Evolutionary conservation across 73 alveolate species (phyloP), one percentile per base, ranked within the genome.

Genomic region (Tetrahymena malaccensis): DNA sequence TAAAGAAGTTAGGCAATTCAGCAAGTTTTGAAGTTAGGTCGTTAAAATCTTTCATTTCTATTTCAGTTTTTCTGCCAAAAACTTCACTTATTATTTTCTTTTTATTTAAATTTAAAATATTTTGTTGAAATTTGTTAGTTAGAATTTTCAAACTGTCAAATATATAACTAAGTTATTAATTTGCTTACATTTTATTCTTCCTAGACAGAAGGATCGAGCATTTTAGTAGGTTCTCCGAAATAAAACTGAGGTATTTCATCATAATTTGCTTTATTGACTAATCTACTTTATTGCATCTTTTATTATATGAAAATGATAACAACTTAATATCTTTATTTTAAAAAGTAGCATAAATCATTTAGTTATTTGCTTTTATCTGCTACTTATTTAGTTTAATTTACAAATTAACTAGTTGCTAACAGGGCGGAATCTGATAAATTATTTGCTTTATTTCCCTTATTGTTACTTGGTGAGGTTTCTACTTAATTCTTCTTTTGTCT

Each of bases 1-100:
- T 97, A 35, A 98, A 96, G 96, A 97, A 97, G 93, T 96, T 97
- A 15, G 99, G 99, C 57, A 98, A 97, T 58, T 98, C 99, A 58
- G 99, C 97, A 34, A 98, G 97, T 43, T 97, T 97, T 21, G 97
- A 95, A 16, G 99, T 96, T 50, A 93, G 89, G 35, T 93, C 84
- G 50, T 93, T 89, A 84, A 35, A 95, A 95, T 85, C 94, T 84
- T 58, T 34, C 38, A 35, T 89, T 89, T 55, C 94, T 93, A 44
- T 85, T 94, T 34, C 83, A n/a, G 85, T 94, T 12, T 38, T 43
- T 44, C 93, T 95, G 7, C 95, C 95, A 95, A 95, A 95, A 19
- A 56, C 94, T 50, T 95, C 97, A 50, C 93, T 89, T 35, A 95
- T 95, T 19, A 95, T 85, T 95, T 95, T 85, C 94, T 85, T 35